These are phyloP conservation scores for Leishmania martiniquensis DNA, from an alignment of 208 protist species.

Conservation along the genomic window DNA sequence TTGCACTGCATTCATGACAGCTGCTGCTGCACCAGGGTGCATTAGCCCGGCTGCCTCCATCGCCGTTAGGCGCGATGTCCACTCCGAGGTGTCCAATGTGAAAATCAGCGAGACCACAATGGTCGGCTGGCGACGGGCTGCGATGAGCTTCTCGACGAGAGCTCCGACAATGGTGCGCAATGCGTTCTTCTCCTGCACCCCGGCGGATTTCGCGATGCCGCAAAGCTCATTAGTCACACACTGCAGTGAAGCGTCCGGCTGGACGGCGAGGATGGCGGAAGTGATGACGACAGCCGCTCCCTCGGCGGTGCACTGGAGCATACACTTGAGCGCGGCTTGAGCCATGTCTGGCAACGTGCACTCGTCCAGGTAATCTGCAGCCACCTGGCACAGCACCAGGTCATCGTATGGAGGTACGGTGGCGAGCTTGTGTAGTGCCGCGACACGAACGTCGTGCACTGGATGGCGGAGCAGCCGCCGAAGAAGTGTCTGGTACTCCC, in stretches of 20 bases:
- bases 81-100: neutral
- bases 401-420: conserved; percentile 17
- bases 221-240: neutral
- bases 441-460: conserved; percentile 5
- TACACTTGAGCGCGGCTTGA: conserved; percentile 16
- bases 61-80: conserved; percentile 11
- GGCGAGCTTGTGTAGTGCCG: conserved; percentile 16
- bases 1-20: conserved; percentile 2
- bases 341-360: neutral
- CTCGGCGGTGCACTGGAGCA: conserved; percentile 18
- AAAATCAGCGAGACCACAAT: conserved; percentile 10
- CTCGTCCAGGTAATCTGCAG: conserved; percentile 5
- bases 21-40: conserved; percentile 19
- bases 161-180: neutral
- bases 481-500: conserved; percentile 22
- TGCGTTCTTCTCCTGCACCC: neutral
- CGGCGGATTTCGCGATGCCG: neutral
- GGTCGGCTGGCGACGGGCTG: conserved; percentile 15
- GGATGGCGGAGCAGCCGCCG: conserved; percentile 17
- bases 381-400: conserved; percentile 18
- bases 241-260: conserved; percentile 9
- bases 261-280: conserved; percentile 6
- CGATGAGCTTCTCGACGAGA: neutral
- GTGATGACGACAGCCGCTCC: conserved; percentile 11
- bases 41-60: conserved; percentile 10